These are phyloP conservation scores for Stenogyne calaminthoides DNA, from an alignment of 305 asterid genomes.

Conservation along the genomic window DNA sequence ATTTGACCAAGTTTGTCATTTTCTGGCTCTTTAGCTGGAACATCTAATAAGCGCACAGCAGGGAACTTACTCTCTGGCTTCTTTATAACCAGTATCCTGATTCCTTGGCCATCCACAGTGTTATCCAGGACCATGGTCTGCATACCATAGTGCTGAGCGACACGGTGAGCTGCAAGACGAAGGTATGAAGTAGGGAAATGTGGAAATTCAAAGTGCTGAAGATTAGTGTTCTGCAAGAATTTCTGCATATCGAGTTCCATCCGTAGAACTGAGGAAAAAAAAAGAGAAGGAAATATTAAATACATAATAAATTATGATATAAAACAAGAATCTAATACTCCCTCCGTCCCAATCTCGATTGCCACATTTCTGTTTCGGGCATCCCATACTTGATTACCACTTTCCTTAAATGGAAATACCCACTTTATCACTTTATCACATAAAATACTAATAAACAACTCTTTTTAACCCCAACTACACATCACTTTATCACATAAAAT, in stretches of 20 bases:
- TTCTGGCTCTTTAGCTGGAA: constrained; percentile 75
- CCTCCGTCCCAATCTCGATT: too few relatives aligned
- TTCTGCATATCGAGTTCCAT: constrained; percentile 91
- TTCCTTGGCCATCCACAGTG: constrained; percentile 71
- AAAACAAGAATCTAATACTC: too few relatives aligned
- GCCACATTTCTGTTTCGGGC: too few relatives aligned
- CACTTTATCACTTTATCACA: too few relatives aligned
- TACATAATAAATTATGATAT: constrained; percentile 11
- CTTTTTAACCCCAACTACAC: too few relatives aligned
- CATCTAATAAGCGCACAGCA: constrained; percentile 65
- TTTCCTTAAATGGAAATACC: too few relatives aligned
- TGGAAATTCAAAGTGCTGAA: constrained; percentile 77
- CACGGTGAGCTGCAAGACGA: constrained; percentile 97
- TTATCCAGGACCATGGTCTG: constrained; percentile 80
- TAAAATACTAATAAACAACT: too few relatives aligned
- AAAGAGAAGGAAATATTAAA: background rate
- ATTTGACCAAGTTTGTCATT: constrained; percentile 57
- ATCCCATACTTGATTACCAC: too few relatives aligned
- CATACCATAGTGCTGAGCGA: constrained; percentile 93
- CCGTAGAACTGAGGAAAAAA: constrained; percentile 61
- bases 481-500: too few relatives aligned
- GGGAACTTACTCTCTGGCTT: constrained; percentile 72
- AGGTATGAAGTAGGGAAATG: constrained; percentile 93
- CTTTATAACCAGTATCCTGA: constrained; percentile 64
- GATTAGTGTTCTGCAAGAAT: constrained; percentile 61